A percentile compares a stretch with the other conserved stretches of the same genome.
Evolutionary conservation across 1,284 basidiomycete genomes (phyloP).

Genomic region (Cutaneotrichosporon cyanovorans): DNA sequence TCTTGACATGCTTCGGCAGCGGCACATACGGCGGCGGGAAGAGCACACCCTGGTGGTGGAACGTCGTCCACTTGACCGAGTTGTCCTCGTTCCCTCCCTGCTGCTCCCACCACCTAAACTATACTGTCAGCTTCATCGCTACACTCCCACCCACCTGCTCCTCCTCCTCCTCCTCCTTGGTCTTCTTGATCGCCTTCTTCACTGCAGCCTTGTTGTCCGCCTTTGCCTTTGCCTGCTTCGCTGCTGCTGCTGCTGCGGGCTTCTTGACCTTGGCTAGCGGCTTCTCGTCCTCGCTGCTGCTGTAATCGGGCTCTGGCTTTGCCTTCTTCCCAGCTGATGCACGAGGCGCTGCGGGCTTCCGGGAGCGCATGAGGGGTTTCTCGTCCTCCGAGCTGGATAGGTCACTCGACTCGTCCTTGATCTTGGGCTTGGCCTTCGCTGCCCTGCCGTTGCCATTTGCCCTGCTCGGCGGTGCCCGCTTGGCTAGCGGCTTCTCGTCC

Average conservation of each 20-base stretch:
- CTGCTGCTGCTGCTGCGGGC: conserved; percentile 44
- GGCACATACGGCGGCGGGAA: conserved; percentile 93
- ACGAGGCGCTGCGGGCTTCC: conserved; percentile 45
- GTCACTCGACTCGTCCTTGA: conserved; percentile 9
- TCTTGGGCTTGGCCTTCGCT: conserved; percentile 34
- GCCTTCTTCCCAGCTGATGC: conserved; percentile 30
- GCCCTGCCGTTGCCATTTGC: conserved; percentile 31
- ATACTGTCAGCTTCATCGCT: conserved; percentile 1
- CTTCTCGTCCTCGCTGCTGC: conserved; percentile 35
- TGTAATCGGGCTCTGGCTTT: conserved; percentile 56
- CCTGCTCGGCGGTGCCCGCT: conserved; percentile 44
- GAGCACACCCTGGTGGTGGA: conserved; percentile 88
- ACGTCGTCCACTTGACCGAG: conserved; percentile 79
- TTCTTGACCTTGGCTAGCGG: conserved; percentile 47
- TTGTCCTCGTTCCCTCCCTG: conserved; percentile 49
- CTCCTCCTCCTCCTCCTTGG: conserved; percentile 31
- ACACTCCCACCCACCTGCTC: conserved; percentile 14
- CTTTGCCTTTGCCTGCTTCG: conserved; percentile 25
- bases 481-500: conserved; percentile 59
- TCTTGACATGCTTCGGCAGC: conserved; percentile 75
- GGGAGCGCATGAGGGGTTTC: conserved; percentile 53
- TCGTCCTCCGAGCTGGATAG: conserved; percentile 52
- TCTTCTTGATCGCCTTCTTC: conserved; percentile 52
- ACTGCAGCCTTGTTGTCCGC: conserved; percentile 53
- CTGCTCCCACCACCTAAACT: conserved; percentile 75